Evolutionary conservation across 1,284 basidiomycete species (phyloP).

Genomic region (Spongispora temasekensis): DNA sequence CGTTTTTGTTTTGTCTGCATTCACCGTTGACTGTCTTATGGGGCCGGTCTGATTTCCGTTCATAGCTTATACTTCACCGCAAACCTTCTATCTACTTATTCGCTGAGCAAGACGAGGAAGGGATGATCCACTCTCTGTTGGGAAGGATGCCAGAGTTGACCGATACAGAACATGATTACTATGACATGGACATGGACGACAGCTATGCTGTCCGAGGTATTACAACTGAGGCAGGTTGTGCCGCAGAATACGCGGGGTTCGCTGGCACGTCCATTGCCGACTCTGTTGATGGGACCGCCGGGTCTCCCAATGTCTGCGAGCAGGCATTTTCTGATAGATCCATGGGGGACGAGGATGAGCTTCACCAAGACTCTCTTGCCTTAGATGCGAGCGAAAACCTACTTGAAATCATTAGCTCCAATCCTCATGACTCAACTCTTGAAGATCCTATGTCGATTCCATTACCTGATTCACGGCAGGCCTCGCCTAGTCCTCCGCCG

Average conservation of each 20-base stretch:
- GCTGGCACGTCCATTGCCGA: neutral
- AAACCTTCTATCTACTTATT: conserved; percentile 60
- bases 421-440: neutral
- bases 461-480: conserved; percentile 22
- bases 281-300: neutral
- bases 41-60: conserved; percentile 6
- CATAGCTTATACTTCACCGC: conserved; percentile 60
- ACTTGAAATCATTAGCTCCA: neutral
- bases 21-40: neutral
- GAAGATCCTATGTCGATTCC: conserved; percentile 20
- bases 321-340: neutral
- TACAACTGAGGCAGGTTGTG: neutral
- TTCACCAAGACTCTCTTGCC: neutral
- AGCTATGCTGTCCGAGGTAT: neutral
- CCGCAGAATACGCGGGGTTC: conserved; percentile 2
- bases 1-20: neutral
- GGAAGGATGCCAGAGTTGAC: conserved; percentile 69
- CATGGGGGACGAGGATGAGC: neutral
- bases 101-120: conserved; percentile 68
- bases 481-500: conserved; percentile 9
- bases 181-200: neutral
- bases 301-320: neutral
- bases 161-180: conserved; percentile 41
- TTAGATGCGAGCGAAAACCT: neutral
- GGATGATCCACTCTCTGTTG: conserved; percentile 84